A percentile compares a stretch with the other conserved stretches of the same genome.
Evolutionary conservation across 345 rosid genomes (phyloP).

Genomic region (Tarenaya hassleriana): DNA sequence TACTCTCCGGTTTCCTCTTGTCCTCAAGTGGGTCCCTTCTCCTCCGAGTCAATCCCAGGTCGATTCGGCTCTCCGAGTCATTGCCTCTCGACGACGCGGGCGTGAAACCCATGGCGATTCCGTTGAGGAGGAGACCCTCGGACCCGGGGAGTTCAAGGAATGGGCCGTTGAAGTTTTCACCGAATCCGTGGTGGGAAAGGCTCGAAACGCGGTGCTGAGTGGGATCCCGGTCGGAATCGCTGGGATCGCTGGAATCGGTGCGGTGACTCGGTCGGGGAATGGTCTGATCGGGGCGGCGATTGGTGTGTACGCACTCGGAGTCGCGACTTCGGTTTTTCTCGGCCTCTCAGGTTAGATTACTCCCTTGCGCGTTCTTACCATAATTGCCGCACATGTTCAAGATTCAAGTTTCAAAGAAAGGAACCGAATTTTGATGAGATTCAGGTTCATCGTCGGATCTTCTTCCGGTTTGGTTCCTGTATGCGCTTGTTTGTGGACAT

Average conservation of each 20-base stretch:
- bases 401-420: no score
- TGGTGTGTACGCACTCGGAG: constrained; percentile 74
- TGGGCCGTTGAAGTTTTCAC: constrained; percentile 65
- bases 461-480: no score
- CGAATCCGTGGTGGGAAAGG: constrained; percentile 52
- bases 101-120: no score
- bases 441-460: no score
- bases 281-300: constrained; percentile 53
- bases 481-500: no score
- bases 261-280: constrained; percentile 43
- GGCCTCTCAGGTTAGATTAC: constrained; percentile 42
- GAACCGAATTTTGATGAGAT: no score
- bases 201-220: constrained; percentile 51
- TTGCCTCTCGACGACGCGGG: neutral
- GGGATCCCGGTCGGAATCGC: constrained; percentile 63
- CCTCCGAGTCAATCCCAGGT: constrained; percentile 67
- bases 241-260: constrained; percentile 70
- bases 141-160: constrained; percentile 38
- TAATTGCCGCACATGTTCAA: no score
- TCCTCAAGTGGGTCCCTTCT: constrained; percentile 53
- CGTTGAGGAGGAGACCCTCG: constrained; percentile 28
- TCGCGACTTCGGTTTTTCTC: constrained; percentile 60
- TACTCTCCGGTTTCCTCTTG: constrained; percentile 29
- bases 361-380: neutral
- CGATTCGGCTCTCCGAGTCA: constrained; percentile 55